Base-by-base conservation (phyloP, 306 rosid genomes). In the Glycine soja region DNA sequence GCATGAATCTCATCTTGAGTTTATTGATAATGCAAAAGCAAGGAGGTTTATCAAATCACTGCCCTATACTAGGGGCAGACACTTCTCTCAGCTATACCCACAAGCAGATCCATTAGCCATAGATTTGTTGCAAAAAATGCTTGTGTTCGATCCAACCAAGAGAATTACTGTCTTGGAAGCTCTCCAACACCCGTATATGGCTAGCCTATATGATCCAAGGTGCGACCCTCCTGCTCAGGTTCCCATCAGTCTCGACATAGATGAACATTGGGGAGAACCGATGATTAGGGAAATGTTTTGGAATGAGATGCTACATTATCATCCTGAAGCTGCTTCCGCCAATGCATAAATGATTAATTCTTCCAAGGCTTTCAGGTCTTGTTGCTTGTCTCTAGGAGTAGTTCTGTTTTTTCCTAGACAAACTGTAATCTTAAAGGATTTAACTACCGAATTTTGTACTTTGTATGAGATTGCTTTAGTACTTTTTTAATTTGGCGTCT, bases 161-260 rank as follows among this genome's bases (percentile, higher is more conserved):
- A 91, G 97, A 88, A 90, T 92, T 58, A 85, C 94, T 0, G 95
- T 87, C 72, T 73, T 72, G 4, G 94, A 95, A 72, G 97, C 99
- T 47, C 93, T 95, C 47, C 97, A 88, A 78, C 99, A 92, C 68
- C 97, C 99, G 8, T 95, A 91, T 71, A 88, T 95, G 88, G 79
- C 86, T 9, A 89, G 83, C 9, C 84, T 95, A 1, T 93, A 91
- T 52, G 97, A 95, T 76, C 89, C 92, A 9, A 72, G 83, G 62
- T 43, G 57, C 51, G 76, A 88, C 72, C 88, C 92, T 78, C 93
- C 85, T 0, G 91, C 84, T 34, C 89, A 87, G 72, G 88, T 89
- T 65, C 91, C 95, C 0, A 74, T 95, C 80, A 78, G 18, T 82
- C 97, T 95, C 13, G 94, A 93, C 81, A 87, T 92, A 10, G 90